Evolutionary conservation across 1,284 basidiomycete species (phyloP).

Genomic region (Thecaphora thlaspeos): DNA sequence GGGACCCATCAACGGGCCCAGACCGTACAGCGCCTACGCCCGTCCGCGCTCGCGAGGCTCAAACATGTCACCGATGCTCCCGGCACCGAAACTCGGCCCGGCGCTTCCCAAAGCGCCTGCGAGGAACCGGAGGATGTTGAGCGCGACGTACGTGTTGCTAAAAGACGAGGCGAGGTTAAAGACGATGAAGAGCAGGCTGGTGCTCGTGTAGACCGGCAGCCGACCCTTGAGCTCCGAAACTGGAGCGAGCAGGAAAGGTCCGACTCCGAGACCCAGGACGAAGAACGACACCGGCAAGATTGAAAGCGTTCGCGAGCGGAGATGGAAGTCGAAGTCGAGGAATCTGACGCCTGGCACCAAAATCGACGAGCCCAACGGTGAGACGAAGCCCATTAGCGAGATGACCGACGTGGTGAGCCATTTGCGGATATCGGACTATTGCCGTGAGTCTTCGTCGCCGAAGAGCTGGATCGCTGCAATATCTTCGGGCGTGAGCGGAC

Average conservation of each 20-base stretch:
- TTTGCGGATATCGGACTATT: constrained; percentile 26
- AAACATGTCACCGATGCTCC: constrained; percentile 52
- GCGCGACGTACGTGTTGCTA: constrained; percentile 52
- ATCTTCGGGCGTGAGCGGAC: constrained; percentile 15
- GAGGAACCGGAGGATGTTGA: constrained; percentile 39
- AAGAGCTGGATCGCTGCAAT: constrained; percentile 18
- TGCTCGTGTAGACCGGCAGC: constrained; percentile 58
- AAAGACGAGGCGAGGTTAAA: constrained; percentile 55
- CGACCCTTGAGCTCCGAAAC: constrained; percentile 61
- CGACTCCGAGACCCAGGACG: constrained; percentile 48
- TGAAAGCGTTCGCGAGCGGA: constrained; percentile 28
- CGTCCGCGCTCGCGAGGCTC: constrained; percentile 34
- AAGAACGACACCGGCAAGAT: constrained; percentile 44
- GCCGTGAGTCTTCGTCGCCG: constrained; percentile 23
- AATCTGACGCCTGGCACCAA: constrained; percentile 34
- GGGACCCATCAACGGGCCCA: constrained; percentile 47
- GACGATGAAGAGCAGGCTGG: constrained; percentile 49
- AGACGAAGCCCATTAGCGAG: constrained; percentile 51
- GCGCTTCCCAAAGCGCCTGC: constrained; percentile 43
- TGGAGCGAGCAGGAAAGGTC: constrained; percentile 61
- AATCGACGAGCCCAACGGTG: constrained; percentile 49
- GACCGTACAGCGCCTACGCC: constrained; percentile 39
- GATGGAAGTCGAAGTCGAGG: constrained; percentile 25
- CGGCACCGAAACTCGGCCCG: constrained; percentile 45
- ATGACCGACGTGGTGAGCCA: constrained; percentile 45